Base-by-base conservation (phyloP, 2,329 filamentous ascomycete genomes). In the Dendryphion nanum region DNA sequence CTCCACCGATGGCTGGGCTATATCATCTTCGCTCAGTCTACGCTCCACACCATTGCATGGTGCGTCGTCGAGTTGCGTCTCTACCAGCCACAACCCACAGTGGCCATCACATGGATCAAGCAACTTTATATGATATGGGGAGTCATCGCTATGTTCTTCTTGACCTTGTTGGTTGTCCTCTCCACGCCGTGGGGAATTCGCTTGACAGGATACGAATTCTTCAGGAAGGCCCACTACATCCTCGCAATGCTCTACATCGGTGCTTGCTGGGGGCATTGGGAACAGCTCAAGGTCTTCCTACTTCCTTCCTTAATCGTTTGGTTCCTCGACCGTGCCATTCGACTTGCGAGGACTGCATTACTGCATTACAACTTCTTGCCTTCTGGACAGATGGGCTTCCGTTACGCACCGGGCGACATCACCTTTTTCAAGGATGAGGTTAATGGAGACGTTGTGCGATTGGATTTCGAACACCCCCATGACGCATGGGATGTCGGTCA, bases 181-280 rank as follows among this genome's bases (percentile, higher is more conserved):
- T 82, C 81, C 42, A 75, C 75, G 0, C 70, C 72, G 10, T 73
- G 71, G 58, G 81, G 74, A 1, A 84, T 89, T 40, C 73, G 75
- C 6, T 63, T 75, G 33, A 87, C 83, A 0, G 86, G 86, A 3
- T 88, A 90, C 61, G 86, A 89, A 53, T 81, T 85, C 64, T 89
- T 89, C 71, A 76, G 84, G 44, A 88, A 87, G 57, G 68, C 77
- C 0, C 85, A 89, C 57, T 87, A 87, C 50, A 70, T 88, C 10
- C 69, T 89, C 2, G 86, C 85, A 8, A 79, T 85, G 68, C 61
- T 89, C 4, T 90, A 87, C 61, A 77, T 89, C 10, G 86, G 83
- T 4, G 84, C 83, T 3, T 84, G 83, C 62, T 88, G 83, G 77
- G 85, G 76, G 1, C 86, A 90, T 57, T 90, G 85, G 86, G 61